phyloP scores from a whole-genome alignment of 2,329 filamentous ascomycete genomes.

The Aureobasidium musti region DNA sequence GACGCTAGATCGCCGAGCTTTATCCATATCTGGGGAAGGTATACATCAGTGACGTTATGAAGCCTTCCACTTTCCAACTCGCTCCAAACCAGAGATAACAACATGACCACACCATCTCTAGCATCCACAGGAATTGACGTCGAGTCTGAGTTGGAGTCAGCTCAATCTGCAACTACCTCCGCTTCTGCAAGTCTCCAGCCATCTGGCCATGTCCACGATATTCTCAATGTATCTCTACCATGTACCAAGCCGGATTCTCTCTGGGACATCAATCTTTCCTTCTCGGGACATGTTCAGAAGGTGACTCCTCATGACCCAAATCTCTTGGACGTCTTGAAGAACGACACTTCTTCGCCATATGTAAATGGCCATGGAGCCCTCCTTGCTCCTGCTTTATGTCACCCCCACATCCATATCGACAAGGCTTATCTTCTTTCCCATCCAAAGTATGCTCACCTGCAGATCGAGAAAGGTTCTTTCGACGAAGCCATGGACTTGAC shows the following conservation, averaged over 20 bases:
- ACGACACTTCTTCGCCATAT: constrained; percentile 13
- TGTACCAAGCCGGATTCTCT: constrained; percentile 37
- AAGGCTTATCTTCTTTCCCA: constrained; percentile 63
- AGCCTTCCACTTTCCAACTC: background rate
- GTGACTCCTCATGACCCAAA: constrained; percentile 38
- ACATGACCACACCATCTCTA: constrained; percentile 40
- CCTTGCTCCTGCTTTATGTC: constrained; percentile 62
- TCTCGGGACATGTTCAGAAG: constrained; percentile 36
- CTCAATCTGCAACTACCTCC: constrained; percentile 32
- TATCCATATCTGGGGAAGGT: constrained; percentile 8
- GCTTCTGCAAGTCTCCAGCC: constrained; percentile 1
- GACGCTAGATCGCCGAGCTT: background rate
- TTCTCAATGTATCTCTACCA: constrained; percentile 41
- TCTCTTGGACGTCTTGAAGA: constrained; percentile 5
- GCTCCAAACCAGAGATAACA: background rate
- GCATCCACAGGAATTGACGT: constrained; percentile 41
- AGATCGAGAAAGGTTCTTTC: constrained; percentile 63
- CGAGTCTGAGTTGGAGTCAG: constrained; percentile 39
- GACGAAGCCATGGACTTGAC: constrained; percentile 64
- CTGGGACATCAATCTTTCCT: constrained; percentile 43
- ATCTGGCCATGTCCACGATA: constrained; percentile 20
- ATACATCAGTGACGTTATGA: background rate
- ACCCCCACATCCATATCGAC: constrained; percentile 73
- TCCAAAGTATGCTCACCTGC: constrained; percentile 61
- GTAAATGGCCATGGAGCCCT: constrained; percentile 49